These are phyloP conservation scores for Rutstroemia sydowiana DNA, from an alignment of 2,329 filamentous ascomycete genomes.

Conservation along the genomic window DNA sequence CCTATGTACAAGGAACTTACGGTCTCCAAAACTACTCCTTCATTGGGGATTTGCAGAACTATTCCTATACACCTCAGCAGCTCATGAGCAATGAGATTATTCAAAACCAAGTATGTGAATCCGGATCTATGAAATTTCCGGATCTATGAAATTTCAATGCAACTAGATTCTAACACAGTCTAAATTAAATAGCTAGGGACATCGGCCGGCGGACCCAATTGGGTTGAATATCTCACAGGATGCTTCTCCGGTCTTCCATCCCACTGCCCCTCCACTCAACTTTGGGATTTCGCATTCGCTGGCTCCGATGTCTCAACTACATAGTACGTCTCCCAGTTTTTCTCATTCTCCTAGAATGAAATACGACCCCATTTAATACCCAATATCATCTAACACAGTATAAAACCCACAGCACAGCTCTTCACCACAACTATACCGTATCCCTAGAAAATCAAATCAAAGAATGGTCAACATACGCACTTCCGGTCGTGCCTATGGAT, in stretches of 20 bases:
- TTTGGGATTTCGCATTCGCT: constrained; percentile 51
- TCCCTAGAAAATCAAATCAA: constrained; percentile 42
- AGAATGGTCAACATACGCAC: constrained; percentile 39
- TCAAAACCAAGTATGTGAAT: constrained; percentile 39
- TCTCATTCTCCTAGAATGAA: too few relatives aligned
- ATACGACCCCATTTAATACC: too few relatives aligned
- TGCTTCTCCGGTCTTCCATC: constrained; percentile 42
- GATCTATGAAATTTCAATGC: too few relatives aligned
- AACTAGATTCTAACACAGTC: too few relatives aligned
- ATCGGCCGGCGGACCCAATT: constrained; percentile 29
- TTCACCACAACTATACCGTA: constrained; percentile 45
- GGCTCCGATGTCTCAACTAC: constrained; percentile 40
- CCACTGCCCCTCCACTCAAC: constrained; percentile 38
- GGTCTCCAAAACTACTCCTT: constrained; percentile 45
- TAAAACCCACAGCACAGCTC: constrained; percentile 35
- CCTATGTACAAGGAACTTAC: constrained; percentile 46
- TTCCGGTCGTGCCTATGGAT: constrained; percentile 21
- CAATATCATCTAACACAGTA: not conserved
- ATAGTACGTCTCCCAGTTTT: constrained; percentile 3
- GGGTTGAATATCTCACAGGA: constrained; percentile 45
- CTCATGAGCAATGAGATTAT: constrained; percentile 43
- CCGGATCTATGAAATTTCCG: too few relatives aligned
- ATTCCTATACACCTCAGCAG: constrained; percentile 36
- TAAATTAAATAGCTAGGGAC: not conserved
- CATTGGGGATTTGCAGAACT: constrained; percentile 45